Conservation (phyloP, 257 asterid genomes). For the Marsdenia floribunda region DNA sequence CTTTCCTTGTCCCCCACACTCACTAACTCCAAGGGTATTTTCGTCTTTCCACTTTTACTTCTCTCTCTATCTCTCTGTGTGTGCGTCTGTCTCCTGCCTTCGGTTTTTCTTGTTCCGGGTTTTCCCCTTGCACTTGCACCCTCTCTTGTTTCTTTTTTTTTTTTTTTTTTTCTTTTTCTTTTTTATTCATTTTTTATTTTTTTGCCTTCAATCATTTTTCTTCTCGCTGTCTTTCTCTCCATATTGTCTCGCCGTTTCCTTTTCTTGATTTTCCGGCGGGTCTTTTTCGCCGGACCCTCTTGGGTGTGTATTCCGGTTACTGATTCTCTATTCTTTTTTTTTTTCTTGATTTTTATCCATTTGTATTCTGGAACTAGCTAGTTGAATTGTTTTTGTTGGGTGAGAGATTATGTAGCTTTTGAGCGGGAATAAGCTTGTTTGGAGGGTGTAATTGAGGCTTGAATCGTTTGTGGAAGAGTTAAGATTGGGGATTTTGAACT, state of each 20-base stretch:
- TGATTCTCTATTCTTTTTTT: neutral
- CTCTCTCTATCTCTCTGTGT: neutral
- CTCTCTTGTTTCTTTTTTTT: neutral
- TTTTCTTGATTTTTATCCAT: neutral
- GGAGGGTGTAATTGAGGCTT: conserved; percentile 5
- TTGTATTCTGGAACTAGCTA: neutral
- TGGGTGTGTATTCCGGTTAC: neutral
- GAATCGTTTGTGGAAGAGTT: conserved; percentile 16
- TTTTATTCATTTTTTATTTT: neutral
- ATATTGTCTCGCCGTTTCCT: neutral
- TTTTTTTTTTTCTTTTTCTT: neutral
- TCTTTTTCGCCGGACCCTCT: conserved; percentile 17
- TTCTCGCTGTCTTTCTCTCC: conserved; percentile 3
- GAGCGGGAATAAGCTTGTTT: neutral
- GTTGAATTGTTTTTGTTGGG: neutral
- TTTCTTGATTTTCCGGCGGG: conserved; percentile 25
- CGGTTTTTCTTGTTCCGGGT: conserved; percentile 16
- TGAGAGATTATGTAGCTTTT: neutral
- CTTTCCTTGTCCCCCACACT: conserved; percentile 18
- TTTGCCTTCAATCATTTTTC: conserved; percentile 13
- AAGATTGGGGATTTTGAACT: conserved; percentile 26
- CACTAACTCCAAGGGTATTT: conserved; percentile 20
- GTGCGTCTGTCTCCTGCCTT: conserved; percentile 1
- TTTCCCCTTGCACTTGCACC: neutral
- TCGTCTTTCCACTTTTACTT: conserved; percentile 27